Evolutionary conservation across 1,284 basidiomycete species (phyloP), one percentile per base, ranked within the genome.

Genomic region (Marasmius oreades): DNA sequence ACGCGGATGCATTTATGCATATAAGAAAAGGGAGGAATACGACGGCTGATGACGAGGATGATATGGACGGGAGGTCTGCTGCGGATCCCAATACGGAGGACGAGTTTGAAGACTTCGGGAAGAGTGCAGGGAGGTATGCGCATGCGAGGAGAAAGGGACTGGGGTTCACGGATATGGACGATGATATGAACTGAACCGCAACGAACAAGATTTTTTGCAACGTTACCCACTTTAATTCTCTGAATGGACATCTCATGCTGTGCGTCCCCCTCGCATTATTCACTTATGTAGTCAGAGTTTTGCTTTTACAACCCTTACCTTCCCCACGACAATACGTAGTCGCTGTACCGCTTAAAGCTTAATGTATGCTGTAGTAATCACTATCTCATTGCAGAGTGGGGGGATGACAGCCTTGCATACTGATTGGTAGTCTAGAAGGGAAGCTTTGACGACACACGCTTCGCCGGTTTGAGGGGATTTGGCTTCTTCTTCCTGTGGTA

Each of bases 71-170:
- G 42, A 70, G 73, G 23, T 73, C 69, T 1, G 79, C 77, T 16
- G 77, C 74, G 33, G 58, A 80, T 62, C 72, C 75, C 48, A 80
- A 78, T 55, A 82, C 84, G 31, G 85, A 88, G 62, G 85, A 89
- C 55, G 87, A 88, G 66, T 78, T 79, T 59, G 84, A 84, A 60
- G 85, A 86, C 61, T 67, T 67, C 36, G 77, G 75, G 37, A 76
- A 75, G 64, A 73, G 68, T 42, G 86, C 80, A 4, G 88, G 88
- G 28, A 75, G 88, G 52, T 88, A 88, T 69, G 81, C 88, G 46
- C 73, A 76, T 63, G 67, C 68, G 58, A 70, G 75, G 62, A 67
- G 76, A 65, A 79, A 80, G 69, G 78, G 76, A 47, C 67, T 77
- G 55, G 71, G 71, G 52, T 73, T 77, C 54, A 77, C 77, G 44